Base-by-base conservation (phyloP, 345 rosid genomes). In the Sisymbrium irio region DNA sequence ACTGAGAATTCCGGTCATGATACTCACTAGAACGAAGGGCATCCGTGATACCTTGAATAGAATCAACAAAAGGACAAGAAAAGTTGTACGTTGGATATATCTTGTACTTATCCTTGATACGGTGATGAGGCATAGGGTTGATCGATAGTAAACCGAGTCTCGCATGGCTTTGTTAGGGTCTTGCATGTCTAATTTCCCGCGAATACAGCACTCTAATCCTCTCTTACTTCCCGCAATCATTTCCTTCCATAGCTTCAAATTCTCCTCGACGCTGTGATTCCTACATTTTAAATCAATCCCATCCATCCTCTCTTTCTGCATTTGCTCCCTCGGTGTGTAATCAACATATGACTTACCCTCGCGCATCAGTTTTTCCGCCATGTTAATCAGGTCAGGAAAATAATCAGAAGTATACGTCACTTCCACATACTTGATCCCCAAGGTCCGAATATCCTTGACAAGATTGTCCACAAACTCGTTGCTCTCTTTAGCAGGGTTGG, bases 61-160 rank as follows among this genome's bases (percentile, higher is more conserved):
- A 85, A 78, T 90, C 99, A 4, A 90, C 92, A 84, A 84, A 92
- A 1, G 99, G 99, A 70, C 99, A 95, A 36, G 98, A 98, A 84
- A 95, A 95, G 80, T 95, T 98, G 77, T 95, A 95, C 15, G 98
- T 95, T n/a, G 99, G 99, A 69, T 92, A 95, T 27, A 95, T 3
- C 80, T 87, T 92, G 69, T 92, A 95, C 78, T 85, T 90, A 68
- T 88, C 63, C 3, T 97, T 98, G 45, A 95, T 86, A 19, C 98
- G 85, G 65, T 95, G 99, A 76, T 90, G 98, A 68, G 99, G 80
- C 71, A 87, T 68, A 57, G 96, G 97, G 78, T 95, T 87, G 82
- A 95, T 20, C 97, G 89, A 45, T 92, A 95, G 64, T 95, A 95
- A 40, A 95, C 99, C 0, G 98, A 98, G 81, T 95, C 98, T n/a